Evolutionary conservation across 306 rosid species (phyloP).

Genomic region (Hippophae tibetana): DNA sequence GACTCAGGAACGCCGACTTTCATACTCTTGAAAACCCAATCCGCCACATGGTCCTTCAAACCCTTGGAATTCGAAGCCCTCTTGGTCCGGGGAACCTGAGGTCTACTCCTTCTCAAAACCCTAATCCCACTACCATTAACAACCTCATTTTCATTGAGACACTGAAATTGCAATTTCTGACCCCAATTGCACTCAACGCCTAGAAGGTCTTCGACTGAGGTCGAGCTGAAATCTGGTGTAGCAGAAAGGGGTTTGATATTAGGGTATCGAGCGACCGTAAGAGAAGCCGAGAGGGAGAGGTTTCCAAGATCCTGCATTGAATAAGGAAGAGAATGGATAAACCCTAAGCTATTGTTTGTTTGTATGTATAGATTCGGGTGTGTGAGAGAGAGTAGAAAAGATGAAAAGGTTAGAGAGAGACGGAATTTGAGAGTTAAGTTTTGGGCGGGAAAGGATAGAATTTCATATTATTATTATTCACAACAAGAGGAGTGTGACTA

Average conservation of each 20-base stretch:
- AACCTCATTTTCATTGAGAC: conserved; percentile 10
- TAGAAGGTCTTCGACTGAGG: conserved; percentile 21
- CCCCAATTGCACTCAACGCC: conserved; percentile 10
- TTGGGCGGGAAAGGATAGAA: conserved; percentile 22
- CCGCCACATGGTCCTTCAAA: conserved; percentile 39
- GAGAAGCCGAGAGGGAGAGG: conserved; percentile 41
- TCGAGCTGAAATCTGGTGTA: conserved; percentile 22
- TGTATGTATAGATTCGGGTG: neutral
- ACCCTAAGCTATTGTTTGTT: conserved; percentile 10
- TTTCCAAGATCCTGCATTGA: conserved; percentile 68
- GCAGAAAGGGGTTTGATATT: conserved; percentile 19
- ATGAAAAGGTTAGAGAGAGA: neutral
- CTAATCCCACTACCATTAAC: conserved; percentile 23
- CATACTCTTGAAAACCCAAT: conserved; percentile 30
- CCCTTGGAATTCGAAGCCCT: conserved; percentile 29
- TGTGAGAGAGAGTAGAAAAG: neutral
- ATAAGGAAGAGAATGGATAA: conserved; percentile 2
- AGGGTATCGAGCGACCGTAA: conserved; percentile 29
- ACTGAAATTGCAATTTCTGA: conserved; percentile 11
- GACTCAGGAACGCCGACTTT: conserved; percentile 26
- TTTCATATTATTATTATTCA: neutral
- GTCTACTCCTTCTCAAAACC: conserved; percentile 35
- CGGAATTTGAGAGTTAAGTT: neutral
- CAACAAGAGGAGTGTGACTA: too few relatives aligned
- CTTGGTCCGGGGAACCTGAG: conserved; percentile 27